Percentiles rank a stretch among this genome's conserved stretches.
These are phyloP conservation scores for Tulasnella sp. DNA, from an alignment of 768 basidiomycete genomes.

Conservation along the genomic window DNA sequence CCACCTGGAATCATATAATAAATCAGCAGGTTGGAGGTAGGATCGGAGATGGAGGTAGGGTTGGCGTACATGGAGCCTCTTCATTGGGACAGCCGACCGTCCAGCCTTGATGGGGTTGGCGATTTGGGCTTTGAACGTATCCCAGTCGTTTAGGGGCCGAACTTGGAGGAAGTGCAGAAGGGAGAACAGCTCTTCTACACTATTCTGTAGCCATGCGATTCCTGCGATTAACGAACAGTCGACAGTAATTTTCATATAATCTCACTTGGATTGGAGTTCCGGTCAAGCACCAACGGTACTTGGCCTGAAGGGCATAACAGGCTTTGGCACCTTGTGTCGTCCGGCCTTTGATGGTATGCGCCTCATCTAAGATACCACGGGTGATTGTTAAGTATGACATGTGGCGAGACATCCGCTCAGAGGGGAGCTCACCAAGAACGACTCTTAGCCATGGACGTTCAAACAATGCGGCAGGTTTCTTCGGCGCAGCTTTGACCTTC, in stretches of 20 bases:
- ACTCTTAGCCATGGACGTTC: constrained; percentile 81
- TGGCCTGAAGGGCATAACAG: constrained; percentile 73
- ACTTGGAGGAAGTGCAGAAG: constrained; percentile 86
- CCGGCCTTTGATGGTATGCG: constrained; percentile 91
- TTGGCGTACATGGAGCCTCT: constrained; percentile 69
- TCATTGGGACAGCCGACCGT: constrained; percentile 69
- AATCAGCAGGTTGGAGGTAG: background rate
- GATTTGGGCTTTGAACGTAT: constrained; percentile 77
- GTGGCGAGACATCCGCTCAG: too few relatives aligned
- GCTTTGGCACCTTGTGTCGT: constrained; percentile 75
- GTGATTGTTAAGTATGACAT: background rate
- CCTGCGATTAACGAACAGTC: background rate
- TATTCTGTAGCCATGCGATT: constrained; percentile 64
- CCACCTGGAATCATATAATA: constrained; percentile 53
- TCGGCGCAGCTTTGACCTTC: constrained; percentile 50
- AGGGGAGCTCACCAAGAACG: constrained; percentile 65
- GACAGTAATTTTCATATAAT: background rate
- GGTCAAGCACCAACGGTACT: constrained; percentile 87
- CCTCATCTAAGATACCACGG: constrained; percentile 65
- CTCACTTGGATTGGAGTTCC: constrained; percentile 65
- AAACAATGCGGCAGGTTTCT: constrained; percentile 61
- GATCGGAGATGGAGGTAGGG: too few relatives aligned
- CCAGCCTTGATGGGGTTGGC: constrained; percentile 76
- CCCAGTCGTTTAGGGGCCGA: constrained; percentile 78
- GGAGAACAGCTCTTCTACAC: constrained; percentile 85